Conservation (phyloP, 1,284 basidiomycete species). For the Marasmius oreades region DNA sequence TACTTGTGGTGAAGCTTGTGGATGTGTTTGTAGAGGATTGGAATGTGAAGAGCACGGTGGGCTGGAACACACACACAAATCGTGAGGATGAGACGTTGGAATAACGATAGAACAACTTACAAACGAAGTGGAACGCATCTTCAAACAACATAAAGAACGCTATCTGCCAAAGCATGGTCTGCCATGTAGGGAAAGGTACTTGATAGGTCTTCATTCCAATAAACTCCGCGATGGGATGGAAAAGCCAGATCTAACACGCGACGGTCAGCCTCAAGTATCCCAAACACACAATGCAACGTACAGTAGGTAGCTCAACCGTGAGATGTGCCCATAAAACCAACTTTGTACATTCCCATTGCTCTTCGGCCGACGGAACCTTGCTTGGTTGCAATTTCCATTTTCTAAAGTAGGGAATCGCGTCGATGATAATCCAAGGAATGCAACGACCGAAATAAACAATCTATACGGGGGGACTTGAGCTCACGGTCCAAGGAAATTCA, state of each 20-base stretch:
- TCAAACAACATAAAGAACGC: constrained; percentile 95
- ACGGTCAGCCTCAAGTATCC: not conserved
- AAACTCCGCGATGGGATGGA: constrained; percentile 91
- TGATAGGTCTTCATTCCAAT: constrained; percentile 92
- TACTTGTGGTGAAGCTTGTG: constrained; percentile 99
- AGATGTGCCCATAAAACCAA: constrained; percentile 95
- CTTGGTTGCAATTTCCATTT: constrained; percentile 92
- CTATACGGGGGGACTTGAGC: constrained; percentile 34
- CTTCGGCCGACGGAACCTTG: constrained; percentile 76
- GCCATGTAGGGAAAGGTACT: constrained; percentile 82
- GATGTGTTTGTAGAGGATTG: constrained; percentile 92
- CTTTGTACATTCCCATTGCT: constrained; percentile 97
- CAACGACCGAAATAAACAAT: constrained; percentile 96
- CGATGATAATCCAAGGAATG: constrained; percentile 95
- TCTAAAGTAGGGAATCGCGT: constrained; percentile 89
- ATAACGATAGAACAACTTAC: no score
- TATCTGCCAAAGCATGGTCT: constrained; percentile 76
- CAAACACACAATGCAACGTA: constrained; percentile 32
- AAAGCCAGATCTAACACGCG: constrained; percentile 80
- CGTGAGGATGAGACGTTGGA: not conserved
- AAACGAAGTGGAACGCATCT: constrained; percentile 87
- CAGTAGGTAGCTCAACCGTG: constrained; percentile 89
- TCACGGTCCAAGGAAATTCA: not conserved
- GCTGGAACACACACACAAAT: constrained; percentile 43
- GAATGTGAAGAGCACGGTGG: constrained; percentile 89